These are phyloP conservation scores for Debaryomyces subglobosus DNA, from an alignment of 1,139 yeast species.

Conservation along the genomic window DNA sequence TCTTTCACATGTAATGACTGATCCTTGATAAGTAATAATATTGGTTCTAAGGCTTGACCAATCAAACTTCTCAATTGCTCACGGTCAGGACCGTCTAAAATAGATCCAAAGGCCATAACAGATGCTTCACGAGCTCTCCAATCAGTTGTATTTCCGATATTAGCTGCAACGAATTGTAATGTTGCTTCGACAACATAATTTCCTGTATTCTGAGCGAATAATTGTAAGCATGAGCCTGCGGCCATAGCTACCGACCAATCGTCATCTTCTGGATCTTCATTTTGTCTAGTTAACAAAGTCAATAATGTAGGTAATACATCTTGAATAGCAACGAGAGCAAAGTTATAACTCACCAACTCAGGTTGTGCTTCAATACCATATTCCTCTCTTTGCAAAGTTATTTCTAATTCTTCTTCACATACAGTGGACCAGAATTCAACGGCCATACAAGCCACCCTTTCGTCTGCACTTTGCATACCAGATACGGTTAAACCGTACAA, in stretches of 20 bases:
- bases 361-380: slow-evolving; percentile 38
- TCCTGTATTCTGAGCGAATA: slow-evolving; percentile 90
- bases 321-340: slow-evolving; percentile 80
- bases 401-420: slow-evolving; percentile 92
- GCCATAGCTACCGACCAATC: slow-evolving; percentile 99
- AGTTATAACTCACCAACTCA: slow-evolving; percentile 58
- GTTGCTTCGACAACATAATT: slow-evolving; percentile 85
- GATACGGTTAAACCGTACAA: slow-evolving; percentile 84
- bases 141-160: slow-evolving; percentile 50
- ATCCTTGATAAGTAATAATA: slow-evolving; percentile 73
- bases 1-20: slow-evolving; percentile 84
- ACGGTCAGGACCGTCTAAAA: slow-evolving; percentile 90
- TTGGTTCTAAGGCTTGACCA: slow-evolving; percentile 80
- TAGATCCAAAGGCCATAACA: slow-evolving; percentile 98
- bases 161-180: slow-evolving; percentile 76
- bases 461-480: slow-evolving; percentile 89
- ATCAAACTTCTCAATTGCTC: slow-evolving; percentile 68
- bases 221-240: slow-evolving; percentile 94
- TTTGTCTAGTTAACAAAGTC: slow-evolving; percentile 79
- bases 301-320: slow-evolving; percentile 89
- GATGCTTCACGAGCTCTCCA: slow-evolving; percentile 98
- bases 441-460: slow-evolving; percentile 95
- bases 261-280: slow-evolving; percentile 90
- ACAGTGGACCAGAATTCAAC: slow-evolving; percentile 98
- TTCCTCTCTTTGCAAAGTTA: slow-evolving; percentile 69